phyloP scores from a whole-genome alignment of 331 rosid species.

The Malus hybrid region DNA sequence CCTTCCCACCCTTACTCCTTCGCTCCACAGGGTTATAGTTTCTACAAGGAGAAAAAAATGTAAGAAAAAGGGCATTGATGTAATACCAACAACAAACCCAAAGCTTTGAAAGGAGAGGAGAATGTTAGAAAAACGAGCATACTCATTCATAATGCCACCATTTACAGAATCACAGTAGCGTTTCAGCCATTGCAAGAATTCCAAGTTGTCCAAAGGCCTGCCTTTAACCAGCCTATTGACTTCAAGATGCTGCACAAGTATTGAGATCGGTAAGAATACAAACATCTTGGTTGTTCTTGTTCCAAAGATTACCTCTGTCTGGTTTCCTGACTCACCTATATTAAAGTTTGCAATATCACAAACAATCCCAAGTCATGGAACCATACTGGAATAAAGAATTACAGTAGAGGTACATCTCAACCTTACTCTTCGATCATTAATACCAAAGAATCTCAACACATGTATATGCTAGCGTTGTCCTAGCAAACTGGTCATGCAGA shows the following conservation, averaged over 20 bases:
- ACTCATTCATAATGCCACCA: slow-evolving; percentile 99
- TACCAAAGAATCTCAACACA: neutral
- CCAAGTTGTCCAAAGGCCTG: slow-evolving; percentile 92
- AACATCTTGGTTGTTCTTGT: neutral
- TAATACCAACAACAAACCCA: neutral
- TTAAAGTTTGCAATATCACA: neutral
- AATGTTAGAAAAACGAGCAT: slow-evolving; percentile 15
- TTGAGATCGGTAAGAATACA: slow-evolving; percentile 11
- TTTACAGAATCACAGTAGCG: slow-evolving; percentile 96
- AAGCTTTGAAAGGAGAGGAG: neutral
- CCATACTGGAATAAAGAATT: slow-evolving; percentile 6
- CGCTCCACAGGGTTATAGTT: slow-evolving; percentile 86
- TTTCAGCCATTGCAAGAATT: slow-evolving; percentile 96
- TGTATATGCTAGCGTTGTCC: neutral
- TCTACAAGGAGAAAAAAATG: slow-evolving; percentile 27
- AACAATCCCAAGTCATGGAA: neutral
- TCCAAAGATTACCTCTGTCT: neutral
- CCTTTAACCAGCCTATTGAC: slow-evolving; percentile 94
- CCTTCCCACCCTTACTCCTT: slow-evolving; percentile 22
- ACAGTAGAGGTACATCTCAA: neutral
- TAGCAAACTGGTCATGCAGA: neutral
- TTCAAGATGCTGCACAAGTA: slow-evolving; percentile 72
- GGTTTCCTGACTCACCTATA: neutral
- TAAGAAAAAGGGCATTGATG: neutral
- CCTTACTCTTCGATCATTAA: neutral